Evolutionary conservation across 148 eudicot genomes (phyloP).

Genomic region (Silene conica): DNA sequence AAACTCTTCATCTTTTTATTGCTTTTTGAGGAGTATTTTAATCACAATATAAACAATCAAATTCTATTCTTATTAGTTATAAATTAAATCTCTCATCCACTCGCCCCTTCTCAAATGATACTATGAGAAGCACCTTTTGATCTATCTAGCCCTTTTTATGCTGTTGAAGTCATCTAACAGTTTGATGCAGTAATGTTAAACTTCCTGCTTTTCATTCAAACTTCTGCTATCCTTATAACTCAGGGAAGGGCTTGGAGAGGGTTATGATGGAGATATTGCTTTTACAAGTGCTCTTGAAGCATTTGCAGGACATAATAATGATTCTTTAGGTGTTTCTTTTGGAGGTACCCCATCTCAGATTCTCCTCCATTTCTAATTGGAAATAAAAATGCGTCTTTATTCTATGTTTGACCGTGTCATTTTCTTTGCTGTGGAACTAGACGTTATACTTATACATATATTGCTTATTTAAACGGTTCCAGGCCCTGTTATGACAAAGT

Average conservation of each 20-base stretch:
- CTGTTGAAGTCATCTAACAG: background rate
- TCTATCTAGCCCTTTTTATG: background rate
- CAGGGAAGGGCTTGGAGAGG: slow-evolving; percentile 98
- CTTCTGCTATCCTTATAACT: slow-evolving; percentile 19
- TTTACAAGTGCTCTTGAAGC: slow-evolving; percentile 75
- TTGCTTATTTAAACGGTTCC: slow-evolving; percentile 14
- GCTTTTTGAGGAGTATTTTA: too few relatives aligned
- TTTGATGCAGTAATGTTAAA: background rate
- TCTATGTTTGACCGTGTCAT: slow-evolving; percentile 1
- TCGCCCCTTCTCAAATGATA: background rate
- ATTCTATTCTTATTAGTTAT: background rate
- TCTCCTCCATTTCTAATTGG: background rate
- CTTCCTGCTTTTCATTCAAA: slow-evolving; percentile 6
- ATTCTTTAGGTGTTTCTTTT: slow-evolving; percentile 63
- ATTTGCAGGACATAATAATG: slow-evolving; percentile 70
- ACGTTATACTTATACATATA: background rate
- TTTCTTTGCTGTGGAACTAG: background rate
- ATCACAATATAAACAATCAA: background rate
- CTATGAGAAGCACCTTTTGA: background rate
- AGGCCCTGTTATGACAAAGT: slow-evolving; percentile 89
- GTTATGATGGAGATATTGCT: slow-evolving; percentile 71
- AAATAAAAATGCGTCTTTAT: slow-evolving; percentile 3
- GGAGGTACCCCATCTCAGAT: slow-evolving; percentile 51
- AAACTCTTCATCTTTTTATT: too few relatives aligned
- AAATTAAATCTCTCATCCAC: background rate